Base-by-base conservation (phyloP, 2,329 filamentous ascomycete genomes). In the Dryadomyces sulphureus region DNA sequence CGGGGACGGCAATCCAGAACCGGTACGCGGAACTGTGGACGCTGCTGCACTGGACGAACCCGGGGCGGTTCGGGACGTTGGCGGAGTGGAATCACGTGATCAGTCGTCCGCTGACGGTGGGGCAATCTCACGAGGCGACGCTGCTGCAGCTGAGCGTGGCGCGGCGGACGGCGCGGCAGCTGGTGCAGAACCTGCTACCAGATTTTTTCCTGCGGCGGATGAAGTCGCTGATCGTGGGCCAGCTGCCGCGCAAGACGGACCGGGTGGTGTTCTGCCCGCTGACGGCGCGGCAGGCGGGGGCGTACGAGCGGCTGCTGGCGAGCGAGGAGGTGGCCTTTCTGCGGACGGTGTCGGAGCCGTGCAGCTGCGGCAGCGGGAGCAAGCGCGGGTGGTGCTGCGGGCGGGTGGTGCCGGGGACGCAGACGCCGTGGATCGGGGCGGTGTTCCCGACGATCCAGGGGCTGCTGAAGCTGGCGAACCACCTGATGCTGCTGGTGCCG, bases 11-110 rank as follows among this genome's bases (percentile, higher is more conserved):
- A 0, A 95, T 98, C 39, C 92, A 98, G 59, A 98, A 98, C 62
- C 92, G 86, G 53, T 98, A 98, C 59, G 87, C 95, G 58, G 92
- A 98, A 60, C 72, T 98, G 1, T 98, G 90, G 90, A 93, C 88
- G 0, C 69, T 98, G 0, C 68, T 98, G 3, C 94, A 98, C 59
- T 98, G 92, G 92, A 89, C 88, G 0, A 92, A 93, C 54, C 92
- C 92, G 0, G 90, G 88, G 0, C 64, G 72, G 41, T 74, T 80
- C 46, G 75, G 75, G 16, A 69, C 69, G 0, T 56, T 84, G 9
- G 66, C 73, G 5, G 83, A 84, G 38, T 98, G 92, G 92, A 82
- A 79, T 55, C 69, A 73, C 19, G 78, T 75, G 34, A 86, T 98
- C 48, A 80, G 81, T 45, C 75, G 80, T 20, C 92, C 90, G 0